Conservation (phyloP, 2,329 filamentous ascomycete species). For the Aureobasidium sp. region DNA sequence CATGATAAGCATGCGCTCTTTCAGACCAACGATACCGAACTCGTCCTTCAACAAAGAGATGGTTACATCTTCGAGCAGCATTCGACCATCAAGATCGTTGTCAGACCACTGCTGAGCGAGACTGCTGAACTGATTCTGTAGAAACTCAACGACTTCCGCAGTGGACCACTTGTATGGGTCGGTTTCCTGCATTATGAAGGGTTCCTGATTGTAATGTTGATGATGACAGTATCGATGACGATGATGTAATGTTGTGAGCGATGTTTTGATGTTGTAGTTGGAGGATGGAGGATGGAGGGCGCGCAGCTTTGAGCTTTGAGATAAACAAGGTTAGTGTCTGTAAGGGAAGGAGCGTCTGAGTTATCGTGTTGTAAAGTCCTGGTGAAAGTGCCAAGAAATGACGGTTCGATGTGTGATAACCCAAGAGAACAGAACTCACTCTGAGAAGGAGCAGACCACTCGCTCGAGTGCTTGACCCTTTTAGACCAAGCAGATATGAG, state of each 20-base stretch:
- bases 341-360: background rate
- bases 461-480: background rate
- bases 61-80: slow-evolving; percentile 53
- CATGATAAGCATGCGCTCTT: slow-evolving; percentile 52
- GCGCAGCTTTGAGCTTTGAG: background rate
- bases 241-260: background rate
- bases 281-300: background rate
- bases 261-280: background rate
- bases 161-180: slow-evolving; percentile 74
- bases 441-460: background rate
- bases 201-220: background rate
- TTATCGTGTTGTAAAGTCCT: background rate
- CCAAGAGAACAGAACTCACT: background rate
- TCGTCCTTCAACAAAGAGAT: slow-evolving; percentile 45
- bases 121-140: slow-evolving; percentile 40
- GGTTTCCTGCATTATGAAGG: background rate
- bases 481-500: background rate
- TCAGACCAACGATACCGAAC: slow-evolving; percentile 51
- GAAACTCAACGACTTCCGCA: slow-evolving; percentile 57
- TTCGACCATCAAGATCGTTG: slow-evolving; percentile 59
- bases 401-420: background rate
- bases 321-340: background rate
- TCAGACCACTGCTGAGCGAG: slow-evolving; percentile 53
- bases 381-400: background rate
- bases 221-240: background rate